Evolutionary conservation across 805 yeast species (phyloP), one percentile per base, ranked within the genome.

Genomic region (Blastobotrys muscicola): DNA sequence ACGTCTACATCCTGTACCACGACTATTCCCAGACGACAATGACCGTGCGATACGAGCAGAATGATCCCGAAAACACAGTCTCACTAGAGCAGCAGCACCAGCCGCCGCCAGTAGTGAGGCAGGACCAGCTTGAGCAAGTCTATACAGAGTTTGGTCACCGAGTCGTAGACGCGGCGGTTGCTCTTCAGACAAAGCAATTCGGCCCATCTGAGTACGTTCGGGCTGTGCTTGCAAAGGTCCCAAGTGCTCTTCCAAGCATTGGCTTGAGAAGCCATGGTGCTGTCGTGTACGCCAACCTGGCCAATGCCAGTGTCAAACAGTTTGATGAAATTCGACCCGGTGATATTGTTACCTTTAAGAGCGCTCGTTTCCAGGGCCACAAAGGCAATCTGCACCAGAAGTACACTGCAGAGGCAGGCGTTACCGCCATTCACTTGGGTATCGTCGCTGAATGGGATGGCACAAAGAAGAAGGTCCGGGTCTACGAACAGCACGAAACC

Each of bases 361-460:
- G 78, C 44, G 95, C 86, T 5, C 73, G 73, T 47, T 89, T 90
- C 63, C 76, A 74, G 49, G 75, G 79, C 5, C 85, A 80, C 52
- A 71, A 72, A 42, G 69, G 70, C 4, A 70, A 75, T 30, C 56
- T 78, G 33, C 75, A 70, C 43, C 75, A 70, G 54, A 81, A 82
- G 64, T 74, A 78, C 15, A 54, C 70, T 2, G 59, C 71, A n/a
- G 74, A 72, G 4, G 69, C 79, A 11, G 94, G 94, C 10, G 65
- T 63, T 35, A 73, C 69, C 2, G 59, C 55, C n/a, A 74, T 81
- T 2, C 74, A 71, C 51, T 66, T 74, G 10, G 77, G 81, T 1
- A 66, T 90, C 7, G 76, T 90, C 8, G 67, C 75, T 29, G 89
- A 80, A 42, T 86, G 71, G 69, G 97, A 92, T 52, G 69, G 74